Conservation (phyloP, 768 basidiomycete genomes). For the Boletus bicolor region DNA sequence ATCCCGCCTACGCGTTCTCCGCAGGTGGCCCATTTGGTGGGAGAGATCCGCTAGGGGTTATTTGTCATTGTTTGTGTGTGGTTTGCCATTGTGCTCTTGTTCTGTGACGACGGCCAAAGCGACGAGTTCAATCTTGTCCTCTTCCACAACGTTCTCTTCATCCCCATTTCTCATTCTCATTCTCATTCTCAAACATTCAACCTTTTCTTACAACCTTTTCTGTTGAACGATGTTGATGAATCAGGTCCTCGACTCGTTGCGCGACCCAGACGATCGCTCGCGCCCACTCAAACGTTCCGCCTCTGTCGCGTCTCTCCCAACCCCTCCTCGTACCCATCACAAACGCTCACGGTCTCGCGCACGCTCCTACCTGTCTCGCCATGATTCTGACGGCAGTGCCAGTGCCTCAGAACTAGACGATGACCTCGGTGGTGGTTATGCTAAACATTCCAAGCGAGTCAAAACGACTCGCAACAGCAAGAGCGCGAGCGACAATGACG, state of each 20-base stretch:
- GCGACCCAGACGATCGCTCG: constrained; percentile 11
- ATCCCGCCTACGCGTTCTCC: no score
- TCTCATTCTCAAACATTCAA: background rate
- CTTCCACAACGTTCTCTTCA: constrained; percentile 23
- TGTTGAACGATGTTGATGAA: constrained; percentile 29
- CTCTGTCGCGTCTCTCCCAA: constrained; percentile 62
- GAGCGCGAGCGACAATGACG: constrained; percentile 16
- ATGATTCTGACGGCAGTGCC: constrained; percentile 36
- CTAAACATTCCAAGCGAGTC: constrained; percentile 12
- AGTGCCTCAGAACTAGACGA: constrained; percentile 36
- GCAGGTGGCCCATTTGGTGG: no score
- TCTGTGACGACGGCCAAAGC: constrained; percentile 10
- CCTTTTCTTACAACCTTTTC: background rate
- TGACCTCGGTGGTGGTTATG: constrained; percentile 10
- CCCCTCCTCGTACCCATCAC: constrained; percentile 58
- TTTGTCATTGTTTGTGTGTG: constrained; percentile 13
- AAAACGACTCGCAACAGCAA: constrained; percentile 17
- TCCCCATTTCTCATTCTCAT: background rate
- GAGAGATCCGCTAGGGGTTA: no score
- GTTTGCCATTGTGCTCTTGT: constrained; percentile 21
- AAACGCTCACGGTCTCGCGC: constrained; percentile 44
- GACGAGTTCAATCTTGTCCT: constrained; percentile 10
- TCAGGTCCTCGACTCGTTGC: constrained; percentile 33
- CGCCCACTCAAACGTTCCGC: constrained; percentile 59
- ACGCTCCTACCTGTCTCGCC: constrained; percentile 45